Percentiles rank a stretch among this genome's conserved stretches.
These are phyloP conservation scores for Xylariaceae sp. DNA, from an alignment of 2,329 filamentous ascomycete species.

Conservation along the genomic window DNA sequence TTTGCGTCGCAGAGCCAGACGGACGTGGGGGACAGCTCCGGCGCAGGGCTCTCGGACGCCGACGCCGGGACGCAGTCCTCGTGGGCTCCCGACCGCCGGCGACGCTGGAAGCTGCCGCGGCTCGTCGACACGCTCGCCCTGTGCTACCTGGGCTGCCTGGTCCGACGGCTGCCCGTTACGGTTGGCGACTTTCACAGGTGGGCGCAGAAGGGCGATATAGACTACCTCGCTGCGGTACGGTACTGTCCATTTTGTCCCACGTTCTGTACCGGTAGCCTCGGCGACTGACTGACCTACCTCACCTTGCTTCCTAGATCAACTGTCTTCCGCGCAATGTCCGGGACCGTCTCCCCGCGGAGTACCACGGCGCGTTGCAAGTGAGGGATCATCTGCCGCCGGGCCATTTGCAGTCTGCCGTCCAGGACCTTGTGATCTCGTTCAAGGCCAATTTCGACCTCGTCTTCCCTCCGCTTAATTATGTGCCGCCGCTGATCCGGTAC, in stretches of 20 bases:
- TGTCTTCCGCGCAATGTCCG: conserved; percentile 57
- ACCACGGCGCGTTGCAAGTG: conserved; percentile 52
- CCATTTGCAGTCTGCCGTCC: conserved; percentile 56
- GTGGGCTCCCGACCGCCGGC: conserved; percentile 37
- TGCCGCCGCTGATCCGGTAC: conserved; percentile 61
- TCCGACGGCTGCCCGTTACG: conserved; percentile 70
- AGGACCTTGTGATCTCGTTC: conserved; percentile 57
- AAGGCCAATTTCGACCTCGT: conserved; percentile 59
- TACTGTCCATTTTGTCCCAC: no score
- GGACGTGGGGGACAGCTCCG: conserved; percentile 27
- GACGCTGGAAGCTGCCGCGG: conserved; percentile 52
- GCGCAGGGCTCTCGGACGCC: conserved; percentile 21
- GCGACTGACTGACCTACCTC: no score
- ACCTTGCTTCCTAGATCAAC: conserved; percentile 43
- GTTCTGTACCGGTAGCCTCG: no score
- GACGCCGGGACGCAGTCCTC: conserved; percentile 27
- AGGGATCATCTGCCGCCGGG: conserved; percentile 40
- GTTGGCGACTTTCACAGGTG: conserved; percentile 66
- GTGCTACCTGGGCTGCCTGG: conserved; percentile 70
- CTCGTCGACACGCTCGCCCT: conserved; percentile 69
- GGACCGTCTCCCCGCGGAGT: conserved; percentile 54
- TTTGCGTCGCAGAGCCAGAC: conserved; percentile 54
- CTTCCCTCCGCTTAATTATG: conserved; percentile 66
- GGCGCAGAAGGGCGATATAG: conserved; percentile 58
- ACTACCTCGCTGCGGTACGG: conserved; percentile 62